Evolutionary conservation across 2,329 filamentous ascomycete genomes (phyloP), one percentile per base, ranked within the genome.

Genomic region (Didymella pomorum): DNA sequence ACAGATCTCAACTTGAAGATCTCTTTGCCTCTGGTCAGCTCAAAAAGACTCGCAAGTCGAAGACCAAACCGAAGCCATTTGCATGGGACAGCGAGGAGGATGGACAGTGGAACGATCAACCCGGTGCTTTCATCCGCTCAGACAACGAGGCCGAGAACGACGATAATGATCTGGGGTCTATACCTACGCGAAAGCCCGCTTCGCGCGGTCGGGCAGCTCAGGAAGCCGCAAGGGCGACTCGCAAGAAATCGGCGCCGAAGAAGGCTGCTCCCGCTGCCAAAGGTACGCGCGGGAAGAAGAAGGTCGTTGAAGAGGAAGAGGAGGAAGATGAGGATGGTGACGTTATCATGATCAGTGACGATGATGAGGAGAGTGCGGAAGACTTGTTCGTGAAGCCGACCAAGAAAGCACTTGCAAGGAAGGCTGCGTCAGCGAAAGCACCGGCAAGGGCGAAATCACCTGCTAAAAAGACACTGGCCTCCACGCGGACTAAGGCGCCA

Each of bases 61-160:
- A 81, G 63, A 81, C 91, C 60, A 94, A 91, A 72, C 88, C 91
- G 0, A 91, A 88, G 73, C 94, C 94, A 1, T 84, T 86, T 11
- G 83, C 82, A 2, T 98, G 93, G 93, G 92, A 98, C 71, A 91
- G 87, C n/a, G 94, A 98, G 64, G 80, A 93, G 25, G 89, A 97
- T 48, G 95, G 93, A 0, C 83, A 84, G 49, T 98, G 94, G 93
- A 89, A 89, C 60, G 90, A 95, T 46, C 87, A 92, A 58, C 86
- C 90, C 0, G 88, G 86, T 8, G 91, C 89, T 1, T 75, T 87
- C 5, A 82, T 87, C 43, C 79, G 79, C 57, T 80, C 80, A 20
- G 78, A 84, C 60, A 79, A 82, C 45, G 83, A 81, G 16, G 80
- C 80, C 14, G 77, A 79, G 41, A 79, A 79, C 33, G 81, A 74